Evolutionary conservation across 164 flowering plant genomes (phyloP).

Genomic region (Euptelea pleiosperma): DNA sequence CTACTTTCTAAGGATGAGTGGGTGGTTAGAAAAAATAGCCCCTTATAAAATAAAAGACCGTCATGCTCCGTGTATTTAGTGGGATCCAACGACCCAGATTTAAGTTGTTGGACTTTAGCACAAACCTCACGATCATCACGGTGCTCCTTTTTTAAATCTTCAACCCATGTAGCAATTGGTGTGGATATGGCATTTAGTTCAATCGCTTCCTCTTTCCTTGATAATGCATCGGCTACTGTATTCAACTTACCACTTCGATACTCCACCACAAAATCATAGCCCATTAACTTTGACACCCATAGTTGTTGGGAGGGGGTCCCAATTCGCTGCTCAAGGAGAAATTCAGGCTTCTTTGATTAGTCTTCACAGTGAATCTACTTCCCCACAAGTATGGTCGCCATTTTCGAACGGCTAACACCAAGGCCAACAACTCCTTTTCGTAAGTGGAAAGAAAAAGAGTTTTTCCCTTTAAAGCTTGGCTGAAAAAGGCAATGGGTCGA

Average conservation of each 20-base stretch:
- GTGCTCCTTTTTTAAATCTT: not conserved
- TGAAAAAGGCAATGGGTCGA: constrained; percentile 13
- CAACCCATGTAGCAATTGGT: not conserved
- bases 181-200: not conserved
- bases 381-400: constrained; percentile 13
- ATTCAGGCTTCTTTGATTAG: constrained; percentile 15
- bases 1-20: not conserved
- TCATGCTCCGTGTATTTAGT: not conserved
- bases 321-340: not conserved
- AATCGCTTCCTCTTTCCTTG: not conserved
- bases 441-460: not conserved
- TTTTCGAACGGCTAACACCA: constrained; percentile 7
- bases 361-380: not conserved
- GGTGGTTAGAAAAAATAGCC: not conserved
- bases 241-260: constrained; percentile 3
- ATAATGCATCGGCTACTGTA: constrained; percentile 10
- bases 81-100: not conserved
- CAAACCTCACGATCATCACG: not conserved
- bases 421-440: constrained; percentile 12
- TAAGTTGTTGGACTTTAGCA: not conserved
- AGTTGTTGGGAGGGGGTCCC: not conserved
- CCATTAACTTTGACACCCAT: constrained; percentile 7
- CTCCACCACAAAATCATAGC: constrained; percentile 10
- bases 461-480: constrained; percentile 3
- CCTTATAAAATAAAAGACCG: not conserved